phyloP scores from a whole-genome alignment of 2,329 filamentous ascomycete species.

The Cercospora sp. region DNA sequence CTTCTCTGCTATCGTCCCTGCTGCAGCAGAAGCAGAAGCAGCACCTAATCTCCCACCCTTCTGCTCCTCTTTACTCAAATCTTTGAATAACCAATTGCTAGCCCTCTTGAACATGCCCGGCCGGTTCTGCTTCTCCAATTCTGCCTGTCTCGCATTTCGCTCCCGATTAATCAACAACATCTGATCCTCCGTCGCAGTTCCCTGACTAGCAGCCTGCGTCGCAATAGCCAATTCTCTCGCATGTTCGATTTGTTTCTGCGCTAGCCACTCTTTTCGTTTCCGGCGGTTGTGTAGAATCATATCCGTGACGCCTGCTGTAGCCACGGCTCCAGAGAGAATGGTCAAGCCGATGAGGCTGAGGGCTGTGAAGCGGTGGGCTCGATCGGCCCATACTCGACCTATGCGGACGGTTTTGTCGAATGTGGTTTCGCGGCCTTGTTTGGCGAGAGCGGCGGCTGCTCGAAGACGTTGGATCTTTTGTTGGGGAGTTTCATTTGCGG shows the following conservation, averaged over 20 bases:
- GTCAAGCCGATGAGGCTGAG: slow-evolving; percentile 61
- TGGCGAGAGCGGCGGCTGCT: slow-evolving; percentile 51
- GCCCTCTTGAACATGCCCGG: slow-evolving; percentile 41
- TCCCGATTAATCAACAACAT: slow-evolving; percentile 58
- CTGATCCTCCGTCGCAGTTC: slow-evolving; percentile 53
- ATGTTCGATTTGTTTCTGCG: slow-evolving; percentile 51
- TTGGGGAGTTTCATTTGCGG: slow-evolving; percentile 53
- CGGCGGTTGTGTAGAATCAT: slow-evolving; percentile 68
- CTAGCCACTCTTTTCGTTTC: slow-evolving; percentile 63
- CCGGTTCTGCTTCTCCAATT: slow-evolving; percentile 42
- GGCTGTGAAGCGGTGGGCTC: slow-evolving; percentile 61
- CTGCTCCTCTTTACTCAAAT: slow-evolving; percentile 41
- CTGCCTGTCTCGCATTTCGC: slow-evolving; percentile 62
- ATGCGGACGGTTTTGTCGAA: slow-evolving; percentile 57
- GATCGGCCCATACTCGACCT: slow-evolving; percentile 60
- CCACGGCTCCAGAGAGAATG: slow-evolving; percentile 62
- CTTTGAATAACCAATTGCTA: slow-evolving; percentile 39
- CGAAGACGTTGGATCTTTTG: slow-evolving; percentile 56
- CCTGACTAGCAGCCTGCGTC: slow-evolving; percentile 44
- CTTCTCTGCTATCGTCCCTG: slow-evolving; percentile 7
- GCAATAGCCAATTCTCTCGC: slow-evolving; percentile 48
- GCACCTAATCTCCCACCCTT: slow-evolving; percentile 41
- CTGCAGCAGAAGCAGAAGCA: slow-evolving; percentile 23
- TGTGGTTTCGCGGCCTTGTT: slow-evolving; percentile 52
- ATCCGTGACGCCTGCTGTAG: slow-evolving; percentile 64